Conservation (phyloP, 176 grass and related monocot species). For the Elymus sibiricus region DNA sequence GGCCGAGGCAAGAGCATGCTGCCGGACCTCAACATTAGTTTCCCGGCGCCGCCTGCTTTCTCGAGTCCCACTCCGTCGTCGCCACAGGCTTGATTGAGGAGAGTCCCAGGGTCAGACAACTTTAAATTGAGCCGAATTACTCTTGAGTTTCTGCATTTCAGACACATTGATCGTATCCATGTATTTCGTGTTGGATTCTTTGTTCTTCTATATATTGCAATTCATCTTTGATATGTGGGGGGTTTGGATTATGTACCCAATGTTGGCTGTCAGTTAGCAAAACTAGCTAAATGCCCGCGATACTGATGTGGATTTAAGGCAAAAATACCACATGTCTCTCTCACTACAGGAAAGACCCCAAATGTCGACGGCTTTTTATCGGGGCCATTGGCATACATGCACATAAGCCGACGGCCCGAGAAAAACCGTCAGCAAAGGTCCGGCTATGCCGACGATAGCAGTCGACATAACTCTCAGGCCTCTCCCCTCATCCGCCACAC, state of each 20-base stretch:
- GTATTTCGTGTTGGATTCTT: neutral
- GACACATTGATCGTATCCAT: neutral
- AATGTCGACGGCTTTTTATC: too few species aligned
- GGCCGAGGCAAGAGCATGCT: conserved; percentile 23
- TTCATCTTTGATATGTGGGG: neutral
- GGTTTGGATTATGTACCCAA: neutral
- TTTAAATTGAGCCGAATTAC: neutral
- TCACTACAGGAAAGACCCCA: too few species aligned
- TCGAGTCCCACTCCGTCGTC: conserved; percentile 9
- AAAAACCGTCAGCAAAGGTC: too few species aligned
- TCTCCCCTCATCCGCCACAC: too few species aligned
- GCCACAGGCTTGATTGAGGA: neutral
- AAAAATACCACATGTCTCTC: too few species aligned
- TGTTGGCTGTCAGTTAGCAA: too few species aligned
- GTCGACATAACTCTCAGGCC: too few species aligned
- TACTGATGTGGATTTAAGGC: too few species aligned
- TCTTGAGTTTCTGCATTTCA: neutral
- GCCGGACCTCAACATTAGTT: conserved; percentile 41
- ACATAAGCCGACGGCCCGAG: too few species aligned
- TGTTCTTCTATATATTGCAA: neutral
- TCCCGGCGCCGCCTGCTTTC: conserved; percentile 36
- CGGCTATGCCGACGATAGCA: too few species aligned
- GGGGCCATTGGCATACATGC: too few species aligned
- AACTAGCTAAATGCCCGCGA: too few species aligned
- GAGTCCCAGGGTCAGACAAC: neutral